Evolutionary conservation across 768 basidiomycete genomes (phyloP).

Genomic region (Rickenella mellea): DNA sequence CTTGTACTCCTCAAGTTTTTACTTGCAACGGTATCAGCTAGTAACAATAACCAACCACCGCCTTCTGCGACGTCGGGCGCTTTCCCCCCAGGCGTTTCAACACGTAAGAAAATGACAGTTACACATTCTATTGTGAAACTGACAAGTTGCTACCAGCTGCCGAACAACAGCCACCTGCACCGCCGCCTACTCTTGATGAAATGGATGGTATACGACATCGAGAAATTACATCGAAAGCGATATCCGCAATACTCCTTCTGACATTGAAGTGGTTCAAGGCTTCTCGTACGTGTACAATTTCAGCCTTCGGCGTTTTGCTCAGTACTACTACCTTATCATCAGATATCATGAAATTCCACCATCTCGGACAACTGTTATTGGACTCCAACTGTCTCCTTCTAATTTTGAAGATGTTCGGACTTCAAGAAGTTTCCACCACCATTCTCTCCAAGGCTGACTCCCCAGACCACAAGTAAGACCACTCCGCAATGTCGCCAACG

Average conservation of each 20-base stretch:
- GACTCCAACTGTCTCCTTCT: conserved; percentile 92
- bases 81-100: conserved; percentile 63
- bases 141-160: conserved; percentile 23
- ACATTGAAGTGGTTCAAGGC: conserved; percentile 98
- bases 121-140: not conserved
- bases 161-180: conserved; percentile 50
- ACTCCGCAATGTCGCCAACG: not conserved
- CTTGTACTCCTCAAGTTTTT: conserved; percentile 88
- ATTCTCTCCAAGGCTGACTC: conserved; percentile 87
- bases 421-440: conserved; percentile 79
- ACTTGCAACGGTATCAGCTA: conserved; percentile 86
- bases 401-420: conserved; percentile 96
- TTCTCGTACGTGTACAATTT: conserved; percentile 59
- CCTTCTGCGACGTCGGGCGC: conserved; percentile 59
- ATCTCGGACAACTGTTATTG: conserved; percentile 88
- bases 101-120: conserved; percentile 35
- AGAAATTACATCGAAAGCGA: conserved; percentile 95
- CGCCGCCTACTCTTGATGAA: conserved; percentile 78
- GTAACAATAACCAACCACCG: conserved; percentile 48
- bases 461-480: conserved; percentile 68
- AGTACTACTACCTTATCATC: conserved; percentile 22
- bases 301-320: conserved; percentile 87
- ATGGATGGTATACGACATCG: conserved; percentile 90
- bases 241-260: conserved; percentile 86
- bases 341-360: conserved; percentile 99